A percentile compares a stretch with the other conserved stretches of the same genome.
Conservation (phyloP, 2,329 filamentous ascomycete genomes). For the Fusarium floridanum region DNA sequence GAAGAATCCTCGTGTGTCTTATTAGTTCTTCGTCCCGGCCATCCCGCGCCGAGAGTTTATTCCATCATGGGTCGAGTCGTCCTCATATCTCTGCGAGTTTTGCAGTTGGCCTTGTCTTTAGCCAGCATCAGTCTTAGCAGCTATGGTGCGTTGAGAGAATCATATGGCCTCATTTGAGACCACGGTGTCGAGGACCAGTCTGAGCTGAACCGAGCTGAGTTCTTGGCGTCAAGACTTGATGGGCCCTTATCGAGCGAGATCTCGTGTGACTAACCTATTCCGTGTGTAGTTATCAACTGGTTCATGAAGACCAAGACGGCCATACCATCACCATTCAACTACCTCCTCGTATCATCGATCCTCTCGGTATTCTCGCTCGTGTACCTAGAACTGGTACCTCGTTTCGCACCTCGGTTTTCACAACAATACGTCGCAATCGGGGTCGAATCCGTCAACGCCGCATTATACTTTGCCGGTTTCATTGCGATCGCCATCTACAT, state of each 20-base stretch:
- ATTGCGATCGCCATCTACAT: slow-evolving; percentile 70
- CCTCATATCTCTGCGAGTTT: slow-evolving; percentile 36
- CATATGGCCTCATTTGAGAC: not conserved
- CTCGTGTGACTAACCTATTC: slow-evolving; percentile 17
- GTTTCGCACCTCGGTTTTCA: slow-evolving; percentile 59
- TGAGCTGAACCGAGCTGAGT: not conserved
- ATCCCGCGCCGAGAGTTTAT: slow-evolving; percentile 12
- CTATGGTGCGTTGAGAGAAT: slow-evolving; percentile 36
- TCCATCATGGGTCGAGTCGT: slow-evolving; percentile 35
- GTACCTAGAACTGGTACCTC: slow-evolving; percentile 65
- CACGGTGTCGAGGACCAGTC: not conserved
- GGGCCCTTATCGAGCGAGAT: slow-evolving; percentile 5
- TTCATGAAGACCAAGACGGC: slow-evolving; percentile 67
- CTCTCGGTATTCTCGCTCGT: slow-evolving; percentile 67
- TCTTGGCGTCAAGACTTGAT: not conserved
- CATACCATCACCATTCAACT: slow-evolving; percentile 69
- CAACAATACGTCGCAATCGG: slow-evolving; percentile 63
- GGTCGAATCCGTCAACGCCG: slow-evolving; percentile 64
- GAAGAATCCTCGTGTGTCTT: slow-evolving; percentile 1
- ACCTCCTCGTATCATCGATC: slow-evolving; percentile 67
- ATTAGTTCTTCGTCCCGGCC: slow-evolving; percentile 4
- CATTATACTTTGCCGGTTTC: slow-evolving; percentile 72
- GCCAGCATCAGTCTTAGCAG: slow-evolving; percentile 43
- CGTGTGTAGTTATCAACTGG: slow-evolving; percentile 67
- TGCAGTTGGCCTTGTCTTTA: slow-evolving; percentile 42